Conservation (phyloP, 768 basidiomycete species). For the Agrocybe pediades region DNA sequence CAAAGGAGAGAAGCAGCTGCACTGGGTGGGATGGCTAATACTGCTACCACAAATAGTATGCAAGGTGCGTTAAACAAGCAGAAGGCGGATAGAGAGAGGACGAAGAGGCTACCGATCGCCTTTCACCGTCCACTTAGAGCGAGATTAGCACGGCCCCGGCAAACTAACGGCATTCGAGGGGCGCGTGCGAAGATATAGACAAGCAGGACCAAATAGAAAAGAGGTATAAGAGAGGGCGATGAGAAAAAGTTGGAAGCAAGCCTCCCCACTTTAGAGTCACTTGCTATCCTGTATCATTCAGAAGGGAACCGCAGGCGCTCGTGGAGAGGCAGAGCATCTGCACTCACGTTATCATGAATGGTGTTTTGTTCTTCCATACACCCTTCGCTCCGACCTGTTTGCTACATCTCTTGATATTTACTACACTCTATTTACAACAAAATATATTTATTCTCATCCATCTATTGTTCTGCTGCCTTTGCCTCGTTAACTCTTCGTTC, state of each 20-base stretch:
- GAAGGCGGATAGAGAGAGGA: too few relatives aligned
- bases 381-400: slow-evolving; percentile 17
- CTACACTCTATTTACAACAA: background rate
- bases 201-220: slow-evolving; percentile 40
- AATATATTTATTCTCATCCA: background rate
- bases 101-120: too few relatives aligned
- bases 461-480: slow-evolving; percentile 19
- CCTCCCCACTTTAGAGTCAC: slow-evolving; percentile 75
- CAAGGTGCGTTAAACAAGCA: too few relatives aligned
- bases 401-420: slow-evolving; percentile 12
- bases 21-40: too few relatives aligned
- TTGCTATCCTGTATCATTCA: slow-evolving; percentile 44
- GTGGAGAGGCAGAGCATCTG: slow-evolving; percentile 60
- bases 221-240: slow-evolving; percentile 27
- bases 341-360: slow-evolving; percentile 21
- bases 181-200: slow-evolving; percentile 15
- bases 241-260: slow-evolving; percentile 30
- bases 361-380: slow-evolving; percentile 14
- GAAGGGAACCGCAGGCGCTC: slow-evolving; percentile 65
- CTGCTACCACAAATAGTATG: too few relatives aligned
- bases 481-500: slow-evolving; percentile 46
- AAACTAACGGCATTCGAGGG: background rate
- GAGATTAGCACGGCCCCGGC: too few relatives aligned
- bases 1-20: too few relatives aligned
- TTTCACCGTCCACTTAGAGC: too few relatives aligned